These are phyloP conservation scores for Penicillium sp. DNA, from an alignment of 2,329 filamentous ascomycete species.

Conservation along the genomic window DNA sequence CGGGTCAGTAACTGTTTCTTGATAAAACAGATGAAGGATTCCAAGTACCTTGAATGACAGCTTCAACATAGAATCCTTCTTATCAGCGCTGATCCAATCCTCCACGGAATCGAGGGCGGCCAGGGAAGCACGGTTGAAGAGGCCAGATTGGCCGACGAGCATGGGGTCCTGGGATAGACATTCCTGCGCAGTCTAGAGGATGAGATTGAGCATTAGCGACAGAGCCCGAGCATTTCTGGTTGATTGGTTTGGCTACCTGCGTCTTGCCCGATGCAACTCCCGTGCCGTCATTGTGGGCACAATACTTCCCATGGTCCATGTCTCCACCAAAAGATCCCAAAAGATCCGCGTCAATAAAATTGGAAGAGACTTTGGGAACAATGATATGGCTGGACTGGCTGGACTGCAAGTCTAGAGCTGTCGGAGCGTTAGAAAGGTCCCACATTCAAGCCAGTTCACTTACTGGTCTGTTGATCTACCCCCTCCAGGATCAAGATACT, in stretches of 20 bases:
- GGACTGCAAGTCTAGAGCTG: slow-evolving; percentile 20
- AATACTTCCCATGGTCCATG: slow-evolving; percentile 9
- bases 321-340: slow-evolving; percentile 8
- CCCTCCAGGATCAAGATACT: slow-evolving; percentile 54
- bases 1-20: not conserved
- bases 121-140: slow-evolving; percentile 20
- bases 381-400: slow-evolving; percentile 12
- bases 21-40: not conserved
- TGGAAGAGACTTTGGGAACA: slow-evolving; percentile 18
- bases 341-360: slow-evolving; percentile 13
- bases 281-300: slow-evolving; percentile 13
- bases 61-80: slow-evolving; percentile 22
- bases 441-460: slow-evolving; percentile 38
- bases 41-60: slow-evolving; percentile 39
- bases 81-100: slow-evolving; percentile 31
- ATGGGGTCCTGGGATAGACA: slow-evolving; percentile 26
- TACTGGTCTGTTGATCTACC: slow-evolving; percentile 61
- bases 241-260: slow-evolving; percentile 11
- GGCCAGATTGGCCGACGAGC: slow-evolving; percentile 11
- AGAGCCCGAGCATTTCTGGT: not conserved
- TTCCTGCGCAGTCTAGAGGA: slow-evolving; percentile 17
- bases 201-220: not conserved
- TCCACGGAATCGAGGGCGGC: slow-evolving; percentile 42
- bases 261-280: slow-evolving; percentile 2
- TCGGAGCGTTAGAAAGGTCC: slow-evolving; percentile 5